Evolutionary conservation across 2,329 filamentous ascomycete genomes (phyloP).

Genomic region (Fusarium algeriense): DNA sequence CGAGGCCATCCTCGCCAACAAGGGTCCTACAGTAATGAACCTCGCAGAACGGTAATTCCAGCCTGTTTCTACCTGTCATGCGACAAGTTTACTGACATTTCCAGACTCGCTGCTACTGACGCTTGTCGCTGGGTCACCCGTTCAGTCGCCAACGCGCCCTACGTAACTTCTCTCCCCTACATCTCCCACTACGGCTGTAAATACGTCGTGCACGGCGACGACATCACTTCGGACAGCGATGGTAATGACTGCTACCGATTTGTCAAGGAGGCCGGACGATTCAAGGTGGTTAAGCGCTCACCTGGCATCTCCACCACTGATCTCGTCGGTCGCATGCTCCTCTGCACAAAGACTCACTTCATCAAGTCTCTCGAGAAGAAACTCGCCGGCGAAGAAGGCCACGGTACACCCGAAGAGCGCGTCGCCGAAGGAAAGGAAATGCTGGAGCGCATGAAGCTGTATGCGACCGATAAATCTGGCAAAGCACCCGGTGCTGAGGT

Average conservation of each 20-base stretch:
- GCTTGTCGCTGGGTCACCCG: constrained; percentile 95
- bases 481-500: constrained; percentile 83
- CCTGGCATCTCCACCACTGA: constrained; percentile 98
- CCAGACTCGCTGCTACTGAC: constrained; percentile 86
- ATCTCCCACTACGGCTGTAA: constrained; percentile 95
- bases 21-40: constrained; percentile 97
- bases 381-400: constrained; percentile 78
- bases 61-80: not conserved
- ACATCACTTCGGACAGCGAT: constrained; percentile 93
- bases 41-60: constrained; percentile 79
- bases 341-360: constrained; percentile 95
- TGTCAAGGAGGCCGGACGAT: constrained; percentile 92
- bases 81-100: constrained; percentile 14
- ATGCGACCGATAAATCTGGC: constrained; percentile 88
- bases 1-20: constrained; percentile 94
- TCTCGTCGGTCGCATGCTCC: constrained; percentile 95
- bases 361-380: constrained; percentile 81
- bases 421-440: constrained; percentile 76
- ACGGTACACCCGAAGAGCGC: constrained; percentile 76
- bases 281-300: constrained; percentile 96
- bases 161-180: constrained; percentile 94
- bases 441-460: constrained; percentile 81
- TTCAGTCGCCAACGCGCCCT: constrained; percentile 87
- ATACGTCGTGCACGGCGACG: constrained; percentile 96
- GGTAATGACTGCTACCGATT: constrained; percentile 98